phyloP scores from a whole-genome alignment of 1,284 basidiomycete species.

The Exobasidium rhododendri region DNA sequence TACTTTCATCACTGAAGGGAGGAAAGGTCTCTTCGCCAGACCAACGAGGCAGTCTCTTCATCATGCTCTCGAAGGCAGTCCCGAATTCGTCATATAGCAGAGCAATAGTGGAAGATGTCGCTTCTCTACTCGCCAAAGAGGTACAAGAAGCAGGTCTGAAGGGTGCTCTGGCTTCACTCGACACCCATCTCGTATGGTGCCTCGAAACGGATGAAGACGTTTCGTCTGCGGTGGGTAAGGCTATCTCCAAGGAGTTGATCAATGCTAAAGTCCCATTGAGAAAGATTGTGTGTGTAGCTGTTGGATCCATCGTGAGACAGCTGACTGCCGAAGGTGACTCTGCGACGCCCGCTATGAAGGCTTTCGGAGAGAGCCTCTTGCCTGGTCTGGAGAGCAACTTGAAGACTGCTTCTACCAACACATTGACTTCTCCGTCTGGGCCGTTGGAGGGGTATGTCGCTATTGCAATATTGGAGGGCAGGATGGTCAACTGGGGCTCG shows the following conservation, averaged over 20 bases:
- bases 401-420: slow-evolving; percentile 39
- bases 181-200: slow-evolving; percentile 27
- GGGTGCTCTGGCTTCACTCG: slow-evolving; percentile 30
- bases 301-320: slow-evolving; percentile 37
- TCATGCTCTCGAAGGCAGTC: slow-evolving; percentile 29
- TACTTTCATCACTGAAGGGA: slow-evolving; percentile 33
- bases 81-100: slow-evolving; percentile 11
- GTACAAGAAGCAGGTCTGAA: slow-evolving; percentile 37
- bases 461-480: slow-evolving; percentile 30
- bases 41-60: slow-evolving; percentile 35
- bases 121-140: slow-evolving; percentile 41
- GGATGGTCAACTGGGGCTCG: slow-evolving; percentile 23
- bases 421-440: slow-evolving; percentile 39
- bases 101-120: slow-evolving; percentile 26
- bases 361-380: slow-evolving; percentile 38
- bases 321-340: background rate
- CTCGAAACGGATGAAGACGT: slow-evolving; percentile 17
- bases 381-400: slow-evolving; percentile 41
- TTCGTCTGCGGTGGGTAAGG: slow-evolving; percentile 23
- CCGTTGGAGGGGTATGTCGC: slow-evolving; percentile 49
- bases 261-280: slow-evolving; percentile 39
- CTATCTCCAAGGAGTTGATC: slow-evolving; percentile 38
- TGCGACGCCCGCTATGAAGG: slow-evolving; percentile 23
- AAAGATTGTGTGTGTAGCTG: slow-evolving; percentile 32
- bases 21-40: slow-evolving; percentile 39